These are phyloP conservation scores for Xanthoconium purpureum DNA, from an alignment of 768 basidiomycete species.

Conservation along the genomic window DNA sequence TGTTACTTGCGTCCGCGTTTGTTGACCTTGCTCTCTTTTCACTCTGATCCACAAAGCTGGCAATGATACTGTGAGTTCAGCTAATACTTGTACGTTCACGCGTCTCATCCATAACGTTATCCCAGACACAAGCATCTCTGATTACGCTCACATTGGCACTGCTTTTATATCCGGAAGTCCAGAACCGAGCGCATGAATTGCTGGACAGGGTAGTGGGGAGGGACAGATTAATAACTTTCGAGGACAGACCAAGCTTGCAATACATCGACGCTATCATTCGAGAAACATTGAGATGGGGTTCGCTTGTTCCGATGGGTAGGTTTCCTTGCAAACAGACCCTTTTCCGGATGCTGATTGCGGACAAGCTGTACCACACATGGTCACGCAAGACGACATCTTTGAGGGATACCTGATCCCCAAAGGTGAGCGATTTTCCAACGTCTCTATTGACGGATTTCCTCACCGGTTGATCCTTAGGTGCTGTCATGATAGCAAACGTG, in stretches of 20 bases:
- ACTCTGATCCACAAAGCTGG: constrained; percentile 9
- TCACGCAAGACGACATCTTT: constrained; percentile 40
- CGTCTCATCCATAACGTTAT: background rate
- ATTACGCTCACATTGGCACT: constrained; percentile 18
- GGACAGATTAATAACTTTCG: constrained; percentile 13
- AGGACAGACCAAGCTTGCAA: constrained; percentile 16
- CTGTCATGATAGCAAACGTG: constrained; percentile 20
- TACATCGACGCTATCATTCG: constrained; percentile 25
- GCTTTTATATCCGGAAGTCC: constrained; percentile 21
- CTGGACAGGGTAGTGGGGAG: constrained; percentile 20
- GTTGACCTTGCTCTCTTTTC: background rate
- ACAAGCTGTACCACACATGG: constrained; percentile 28
- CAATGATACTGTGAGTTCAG: constrained; percentile 11
- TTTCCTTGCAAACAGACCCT: background rate
- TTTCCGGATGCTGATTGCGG: background rate
- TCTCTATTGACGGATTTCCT: background rate
- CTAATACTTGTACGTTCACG: background rate
- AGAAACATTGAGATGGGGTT: constrained; percentile 24
- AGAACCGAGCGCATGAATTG: constrained; percentile 18
- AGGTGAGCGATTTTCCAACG: constrained; percentile 27
- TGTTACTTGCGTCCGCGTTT: too few relatives aligned
- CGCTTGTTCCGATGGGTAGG: constrained; percentile 21
- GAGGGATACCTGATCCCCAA: constrained; percentile 50
- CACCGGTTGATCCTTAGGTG: constrained; percentile 11
- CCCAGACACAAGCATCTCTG: constrained; percentile 17